phyloP scores from a whole-genome alignment of 2,329 filamentous ascomycete species.

The Paraphaeosphaeria sporulosa region DNA sequence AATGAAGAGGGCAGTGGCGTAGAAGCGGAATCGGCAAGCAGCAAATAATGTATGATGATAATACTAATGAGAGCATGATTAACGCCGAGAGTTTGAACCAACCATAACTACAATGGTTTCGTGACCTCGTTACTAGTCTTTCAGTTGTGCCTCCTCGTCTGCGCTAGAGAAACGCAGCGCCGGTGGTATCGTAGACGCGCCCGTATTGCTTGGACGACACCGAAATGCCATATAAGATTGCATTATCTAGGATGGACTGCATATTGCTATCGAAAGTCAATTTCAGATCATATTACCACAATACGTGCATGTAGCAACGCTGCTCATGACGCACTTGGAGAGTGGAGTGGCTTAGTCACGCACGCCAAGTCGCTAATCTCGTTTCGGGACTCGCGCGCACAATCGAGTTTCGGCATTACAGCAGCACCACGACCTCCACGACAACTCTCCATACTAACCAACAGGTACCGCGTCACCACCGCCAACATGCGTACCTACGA shows the following conservation, averaged over 20 bases:
- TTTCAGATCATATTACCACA: not conserved
- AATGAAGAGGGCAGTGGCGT: not conserved
- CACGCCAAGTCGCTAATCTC: constrained; percentile 7
- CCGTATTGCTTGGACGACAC: not conserved
- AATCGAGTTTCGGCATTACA: constrained; percentile 24
- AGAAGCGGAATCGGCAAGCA: not conserved
- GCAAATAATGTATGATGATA: not conserved
- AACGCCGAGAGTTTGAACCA: not conserved
- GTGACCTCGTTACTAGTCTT: not conserved
- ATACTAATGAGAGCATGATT: not conserved
- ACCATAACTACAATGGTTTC: not conserved
- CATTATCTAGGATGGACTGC: too few species aligned
- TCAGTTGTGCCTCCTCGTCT: not conserved
- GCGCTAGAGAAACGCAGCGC: not conserved
- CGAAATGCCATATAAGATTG: not conserved
- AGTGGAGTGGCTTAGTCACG: not conserved
- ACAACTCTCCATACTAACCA: constrained; percentile 48
- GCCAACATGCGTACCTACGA: constrained; percentile 79
- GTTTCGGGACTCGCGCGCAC: constrained; percentile 16
- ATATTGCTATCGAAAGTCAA: too few species aligned
- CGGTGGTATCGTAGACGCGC: not conserved
- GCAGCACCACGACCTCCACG: constrained; percentile 35
- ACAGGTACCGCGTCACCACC: constrained; percentile 53
- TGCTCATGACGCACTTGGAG: too few species aligned
- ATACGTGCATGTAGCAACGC: too few species aligned